These are phyloP conservation scores for Blastobotrys indianensis DNA, from an alignment of 1,139 yeast genomes.

Conservation along the genomic window DNA sequence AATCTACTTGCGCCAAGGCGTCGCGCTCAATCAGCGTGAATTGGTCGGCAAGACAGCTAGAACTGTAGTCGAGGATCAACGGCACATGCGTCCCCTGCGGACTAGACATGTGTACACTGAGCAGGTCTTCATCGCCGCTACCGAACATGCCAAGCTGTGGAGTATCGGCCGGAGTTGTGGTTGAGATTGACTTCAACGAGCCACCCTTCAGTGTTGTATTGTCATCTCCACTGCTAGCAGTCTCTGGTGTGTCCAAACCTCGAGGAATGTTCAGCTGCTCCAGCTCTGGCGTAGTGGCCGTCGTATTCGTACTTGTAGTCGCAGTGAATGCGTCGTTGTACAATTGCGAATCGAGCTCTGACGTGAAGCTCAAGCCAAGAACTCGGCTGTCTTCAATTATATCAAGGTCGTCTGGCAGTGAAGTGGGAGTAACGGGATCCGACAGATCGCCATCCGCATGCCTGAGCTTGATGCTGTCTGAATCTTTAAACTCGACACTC, in stretches of 20 bases:
- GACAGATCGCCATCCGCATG: constrained; percentile 3
- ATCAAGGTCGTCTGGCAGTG: too few species aligned
- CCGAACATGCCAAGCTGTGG: constrained; percentile 9
- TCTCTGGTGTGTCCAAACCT: background rate
- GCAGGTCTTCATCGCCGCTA: constrained; percentile 6
- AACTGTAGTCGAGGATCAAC: constrained; percentile 66
- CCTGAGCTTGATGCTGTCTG: too few species aligned
- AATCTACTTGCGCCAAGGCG: constrained; percentile 75
- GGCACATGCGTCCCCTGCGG: constrained; percentile 53
- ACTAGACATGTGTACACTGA: constrained; percentile 1
- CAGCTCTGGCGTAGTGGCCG: constrained; percentile 4
- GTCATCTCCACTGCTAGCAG: too few species aligned
- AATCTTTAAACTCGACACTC: too few species aligned
- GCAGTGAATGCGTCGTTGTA: constrained; percentile 12
- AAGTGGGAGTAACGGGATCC: too few species aligned
- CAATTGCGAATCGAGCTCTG: constrained; percentile 6
- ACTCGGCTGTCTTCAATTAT: too few species aligned
- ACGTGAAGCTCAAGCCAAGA: too few species aligned
- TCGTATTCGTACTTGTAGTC: background rate
- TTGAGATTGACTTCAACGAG: too few species aligned
- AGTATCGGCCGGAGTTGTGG: constrained; percentile 3
- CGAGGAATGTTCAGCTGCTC: constrained; percentile 12
- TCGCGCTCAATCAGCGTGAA: constrained; percentile 83
- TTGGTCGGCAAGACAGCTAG: constrained; percentile 65
- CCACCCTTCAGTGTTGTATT: too few species aligned